Percentiles rank a stretch among this genome's conserved stretches.
Conservation (phyloP, 176 grass and related monocot species). For the Saccharum officinarum region DNA sequence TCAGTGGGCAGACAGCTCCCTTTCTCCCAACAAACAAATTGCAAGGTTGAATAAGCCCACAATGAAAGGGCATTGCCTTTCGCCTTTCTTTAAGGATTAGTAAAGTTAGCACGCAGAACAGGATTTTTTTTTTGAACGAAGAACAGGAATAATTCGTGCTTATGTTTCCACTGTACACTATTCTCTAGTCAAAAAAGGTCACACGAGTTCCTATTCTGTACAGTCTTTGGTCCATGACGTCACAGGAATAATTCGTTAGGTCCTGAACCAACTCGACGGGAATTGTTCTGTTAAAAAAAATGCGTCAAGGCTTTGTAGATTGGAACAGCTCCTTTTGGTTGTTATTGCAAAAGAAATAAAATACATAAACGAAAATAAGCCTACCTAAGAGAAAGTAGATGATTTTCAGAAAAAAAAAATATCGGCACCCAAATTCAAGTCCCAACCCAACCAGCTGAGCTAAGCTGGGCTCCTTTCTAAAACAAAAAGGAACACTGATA, state of each 20-base stretch:
- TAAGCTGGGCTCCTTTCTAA: no score
- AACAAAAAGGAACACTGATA: no score
- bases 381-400: background rate
- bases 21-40: constrained; percentile 34
- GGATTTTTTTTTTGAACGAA: background rate
- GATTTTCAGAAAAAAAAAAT: background rate
- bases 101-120: constrained; percentile 32
- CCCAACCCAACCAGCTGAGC: no score
- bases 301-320: background rate
- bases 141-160: background rate
- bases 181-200: constrained; percentile 40
- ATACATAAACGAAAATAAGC: background rate
- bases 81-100: background rate
- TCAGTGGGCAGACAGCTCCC: constrained; percentile 15
- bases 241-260: constrained; percentile 37
- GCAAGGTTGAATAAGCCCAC: constrained; percentile 32
- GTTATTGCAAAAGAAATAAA: background rate
- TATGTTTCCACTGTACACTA: constrained; percentile 6
- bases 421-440: no score
- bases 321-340: constrained; percentile 16
- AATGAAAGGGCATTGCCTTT: constrained; percentile 12
- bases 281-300: constrained; percentile 11
- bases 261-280: constrained; percentile 22
- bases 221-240: constrained; percentile 10
- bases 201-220: constrained; percentile 6